Base-by-base conservation (phyloP, 116 monocot genomes). In the Zostera marina region DNA sequence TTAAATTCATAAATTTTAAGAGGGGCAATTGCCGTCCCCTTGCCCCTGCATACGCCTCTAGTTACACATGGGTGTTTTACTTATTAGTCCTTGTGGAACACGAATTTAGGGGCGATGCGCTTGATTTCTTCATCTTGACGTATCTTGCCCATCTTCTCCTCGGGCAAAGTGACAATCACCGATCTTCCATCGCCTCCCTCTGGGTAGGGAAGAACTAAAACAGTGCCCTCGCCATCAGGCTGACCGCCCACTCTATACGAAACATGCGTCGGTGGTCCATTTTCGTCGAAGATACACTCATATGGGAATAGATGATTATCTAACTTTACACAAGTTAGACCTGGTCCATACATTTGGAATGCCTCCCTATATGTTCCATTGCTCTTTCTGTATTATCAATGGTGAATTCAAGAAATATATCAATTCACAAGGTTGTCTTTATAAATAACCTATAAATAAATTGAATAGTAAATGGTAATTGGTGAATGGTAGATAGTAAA, bases 271-370 rank as follows among this genome's bases (percentile, higher is more conserved):
- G 93, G 81, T 11, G 93, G 81, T 42, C 42, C 45, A 22, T 41
- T 48, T 14, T 26, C 48, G 43, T 54, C 80, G 60, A 86, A 83
- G 54, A 44, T 65, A 6, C 74, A 55, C 17, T 44, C 74, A 58
- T 84, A 81, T 2, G 68, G 48, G 16, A 72, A 58, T 65, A 84
- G 46, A 65, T 81, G 73, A 54, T n/a, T n/a, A n/a, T 93, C 92
- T 22, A 83, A 9, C 55, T 46, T 72, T 14, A 72, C 41, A 66
- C 73, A 80, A 25, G 92, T 84, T 7, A 93, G 76, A 74, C 81
- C 81, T 17, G 84, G 88, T 9, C 88, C 92, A 69, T 87, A 93
- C 81, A 93, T 81, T 42, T 63, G 76, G 67, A 84, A 81, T 15
- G 79, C 48, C 56, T 52, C 42, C 39, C 11, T 42, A 22, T 52